Conservation (phyloP, 495 filamentous ascomycete genomes). For the Aspergillus sclerotiicarbonarius region DNA sequence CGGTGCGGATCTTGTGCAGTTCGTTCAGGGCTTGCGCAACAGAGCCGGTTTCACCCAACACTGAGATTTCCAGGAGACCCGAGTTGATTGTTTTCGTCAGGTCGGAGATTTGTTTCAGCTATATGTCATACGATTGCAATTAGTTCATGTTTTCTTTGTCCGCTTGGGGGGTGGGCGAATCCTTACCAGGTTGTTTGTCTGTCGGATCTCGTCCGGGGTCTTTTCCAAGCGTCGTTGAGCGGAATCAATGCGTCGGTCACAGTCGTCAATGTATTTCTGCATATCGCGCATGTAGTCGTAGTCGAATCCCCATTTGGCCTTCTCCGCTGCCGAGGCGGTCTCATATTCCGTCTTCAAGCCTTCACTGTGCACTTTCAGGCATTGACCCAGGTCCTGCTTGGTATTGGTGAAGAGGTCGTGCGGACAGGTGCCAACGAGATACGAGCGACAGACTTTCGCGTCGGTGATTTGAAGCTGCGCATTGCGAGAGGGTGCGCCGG, state of each 20-base stretch:
- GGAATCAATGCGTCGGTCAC: conserved; percentile 87
- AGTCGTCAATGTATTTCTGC: conserved; percentile 92
- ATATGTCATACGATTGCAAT: background rate
- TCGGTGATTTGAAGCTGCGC: conserved; percentile 86
- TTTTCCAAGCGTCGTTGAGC: conserved; percentile 92
- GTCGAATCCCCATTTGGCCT: conserved; percentile 81
- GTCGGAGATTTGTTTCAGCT: conserved; percentile 86
- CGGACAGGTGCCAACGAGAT: conserved; percentile 89
- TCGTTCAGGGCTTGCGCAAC: conserved; percentile 82
- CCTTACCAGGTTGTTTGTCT: conserved; percentile 81
- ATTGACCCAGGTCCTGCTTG: conserved; percentile 92
- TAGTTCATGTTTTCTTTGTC: background rate
- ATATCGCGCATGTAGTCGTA: conserved; percentile 96
- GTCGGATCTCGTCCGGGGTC: conserved; percentile 94
- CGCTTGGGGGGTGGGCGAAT: background rate
- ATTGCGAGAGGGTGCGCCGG: conserved; percentile 64
- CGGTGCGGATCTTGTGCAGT: conserved; percentile 75
- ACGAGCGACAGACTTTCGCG: conserved; percentile 91
- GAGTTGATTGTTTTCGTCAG: conserved; percentile 74
- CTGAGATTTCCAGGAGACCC: conserved; percentile 79
- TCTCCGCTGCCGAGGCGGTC: conserved; percentile 60
- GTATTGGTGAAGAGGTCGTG: conserved; percentile 99
- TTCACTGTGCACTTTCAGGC: conserved; percentile 87
- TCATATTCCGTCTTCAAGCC: conserved; percentile 87
- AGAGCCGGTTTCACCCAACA: conserved; percentile 77